Conservation (phyloP, 169 alveolate species). For the Cryptosporidium andersoni region DNA sequence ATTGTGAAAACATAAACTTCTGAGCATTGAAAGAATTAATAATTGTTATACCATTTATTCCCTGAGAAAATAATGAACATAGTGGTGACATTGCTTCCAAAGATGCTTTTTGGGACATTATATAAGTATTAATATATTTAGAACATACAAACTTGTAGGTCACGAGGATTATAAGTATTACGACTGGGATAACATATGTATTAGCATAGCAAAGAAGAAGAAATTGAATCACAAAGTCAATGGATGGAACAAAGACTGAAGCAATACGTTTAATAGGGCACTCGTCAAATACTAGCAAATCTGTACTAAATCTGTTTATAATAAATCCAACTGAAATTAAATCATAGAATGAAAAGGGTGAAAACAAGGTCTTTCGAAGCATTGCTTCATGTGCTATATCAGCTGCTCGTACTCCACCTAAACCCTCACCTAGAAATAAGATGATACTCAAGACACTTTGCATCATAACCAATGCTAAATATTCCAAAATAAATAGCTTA, state of each 20-base stretch:
- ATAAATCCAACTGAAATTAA: constrained; percentile 33
- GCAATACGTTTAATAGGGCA: constrained; percentile 57
- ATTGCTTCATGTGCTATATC: constrained; percentile 29
- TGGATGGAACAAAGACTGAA: constrained; percentile 51
- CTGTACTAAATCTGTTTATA: constrained; percentile 59
- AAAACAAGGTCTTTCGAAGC: constrained; percentile 10
- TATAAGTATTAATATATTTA: constrained; percentile 33
- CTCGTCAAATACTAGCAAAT: constrained; percentile 61
- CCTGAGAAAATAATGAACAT: constrained; percentile 52
- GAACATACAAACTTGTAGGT: constrained; percentile 44
- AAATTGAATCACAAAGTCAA: constrained; percentile 48
- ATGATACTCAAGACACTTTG: constrained; percentile 39
- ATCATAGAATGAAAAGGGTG: constrained; percentile 62
- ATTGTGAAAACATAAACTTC: constrained; percentile 17
- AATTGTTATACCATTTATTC: constrained; percentile 34
- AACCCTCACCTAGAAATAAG: constrained; percentile 58
- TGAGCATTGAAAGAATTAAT: constrained; percentile 57
- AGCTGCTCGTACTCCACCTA: constrained; percentile 59
- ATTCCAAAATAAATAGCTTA: constrained; percentile 28
- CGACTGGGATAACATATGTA: constrained; percentile 23
- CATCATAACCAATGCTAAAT: constrained; percentile 21
- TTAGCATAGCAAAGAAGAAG: constrained; percentile 30
- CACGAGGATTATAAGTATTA: constrained; percentile 14
- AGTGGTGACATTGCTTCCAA: constrained; percentile 52
- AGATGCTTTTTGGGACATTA: constrained; percentile 46